These are phyloP conservation scores for Syncephalastrum sp. DNA, from an alignment of 371 early-diverging fungal species.

Conservation along the genomic window DNA sequence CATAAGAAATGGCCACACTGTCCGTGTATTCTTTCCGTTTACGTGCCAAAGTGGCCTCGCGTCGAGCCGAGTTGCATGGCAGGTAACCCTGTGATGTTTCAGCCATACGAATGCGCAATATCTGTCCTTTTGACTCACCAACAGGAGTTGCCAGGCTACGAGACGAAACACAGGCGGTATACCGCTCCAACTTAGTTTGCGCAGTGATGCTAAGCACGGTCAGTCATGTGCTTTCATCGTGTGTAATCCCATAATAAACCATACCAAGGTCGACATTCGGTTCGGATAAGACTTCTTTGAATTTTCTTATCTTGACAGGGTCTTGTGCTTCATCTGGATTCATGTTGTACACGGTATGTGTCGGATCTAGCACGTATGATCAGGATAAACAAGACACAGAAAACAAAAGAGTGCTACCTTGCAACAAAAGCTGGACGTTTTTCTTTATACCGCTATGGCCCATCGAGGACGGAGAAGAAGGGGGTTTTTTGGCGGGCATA, in stretches of 20 bases:
- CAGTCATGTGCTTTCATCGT: too few species aligned
- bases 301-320: constrained; percentile 49
- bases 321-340: constrained; percentile 26
- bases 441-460: too few species aligned
- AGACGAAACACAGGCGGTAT: constrained; percentile 83
- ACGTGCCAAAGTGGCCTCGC: constrained; percentile 76
- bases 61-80: constrained; percentile 81
- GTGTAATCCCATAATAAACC: background rate
- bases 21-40: constrained; percentile 92
- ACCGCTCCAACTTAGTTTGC: constrained; percentile 89
- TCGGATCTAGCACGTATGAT: constrained; percentile 13
- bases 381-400: too few species aligned
- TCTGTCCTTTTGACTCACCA: constrained; percentile 47
- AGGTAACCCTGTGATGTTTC: constrained; percentile 67
- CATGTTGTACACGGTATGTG: constrained; percentile 13
- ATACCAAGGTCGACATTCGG: constrained; percentile 77
- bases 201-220: constrained; percentile 27
- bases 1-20: constrained; percentile 76
- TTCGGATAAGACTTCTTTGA: constrained; percentile 68
- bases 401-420: too few species aligned
- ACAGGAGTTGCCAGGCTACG: constrained; percentile 88
- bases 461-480: too few species aligned
- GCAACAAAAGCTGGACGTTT: too few species aligned
- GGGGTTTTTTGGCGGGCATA: too few species aligned
- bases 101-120: background rate